Percentiles rank a stretch among this genome's conserved stretches.
Conservation (phyloP, 1,139 yeast genomes). For the Candida sp. region DNA sequence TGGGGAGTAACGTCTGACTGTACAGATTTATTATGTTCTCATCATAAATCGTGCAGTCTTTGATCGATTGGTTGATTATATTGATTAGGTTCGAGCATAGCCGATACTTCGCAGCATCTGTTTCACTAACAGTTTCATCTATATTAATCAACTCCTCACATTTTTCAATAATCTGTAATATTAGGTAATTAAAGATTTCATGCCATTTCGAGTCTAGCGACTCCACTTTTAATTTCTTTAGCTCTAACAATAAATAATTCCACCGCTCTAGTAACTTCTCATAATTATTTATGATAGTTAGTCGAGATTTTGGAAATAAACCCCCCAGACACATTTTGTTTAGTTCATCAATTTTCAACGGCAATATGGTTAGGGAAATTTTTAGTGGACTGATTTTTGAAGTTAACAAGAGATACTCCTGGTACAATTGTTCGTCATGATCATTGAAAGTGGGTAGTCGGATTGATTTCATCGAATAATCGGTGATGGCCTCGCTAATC, state of each 20-base stretch:
- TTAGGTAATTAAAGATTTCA: constrained; percentile 42
- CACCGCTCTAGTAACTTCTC: constrained; percentile 37
- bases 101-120: constrained; percentile 9
- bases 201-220: constrained; percentile 57
- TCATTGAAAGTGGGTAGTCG: constrained; percentile 31
- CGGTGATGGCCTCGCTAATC: constrained; percentile 19
- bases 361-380: constrained; percentile 60
- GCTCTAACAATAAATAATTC: constrained; percentile 34
- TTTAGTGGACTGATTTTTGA: constrained; percentile 46
- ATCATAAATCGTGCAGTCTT: constrained; percentile 21
- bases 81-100: constrained; percentile 1
- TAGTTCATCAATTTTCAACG: constrained; percentile 49
- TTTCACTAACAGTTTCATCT: constrained; percentile 9
- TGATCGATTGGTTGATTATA: constrained; percentile 22
- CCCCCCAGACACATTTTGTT: constrained; percentile 23
- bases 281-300: constrained; percentile 35
- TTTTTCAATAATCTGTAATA: constrained; percentile 33
- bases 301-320: constrained; percentile 28
- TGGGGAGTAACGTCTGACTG: constrained; percentile 24
- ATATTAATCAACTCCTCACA: constrained; percentile 20
- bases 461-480: constrained; percentile 16
- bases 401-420: constrained; percentile 26
- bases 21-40: constrained; percentile 14
- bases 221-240: constrained; percentile 39
- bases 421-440: constrained; percentile 25